These are phyloP conservation scores for Lactarius psammicola DNA, from an alignment of 768 basidiomycete species.

Conservation along the genomic window DNA sequence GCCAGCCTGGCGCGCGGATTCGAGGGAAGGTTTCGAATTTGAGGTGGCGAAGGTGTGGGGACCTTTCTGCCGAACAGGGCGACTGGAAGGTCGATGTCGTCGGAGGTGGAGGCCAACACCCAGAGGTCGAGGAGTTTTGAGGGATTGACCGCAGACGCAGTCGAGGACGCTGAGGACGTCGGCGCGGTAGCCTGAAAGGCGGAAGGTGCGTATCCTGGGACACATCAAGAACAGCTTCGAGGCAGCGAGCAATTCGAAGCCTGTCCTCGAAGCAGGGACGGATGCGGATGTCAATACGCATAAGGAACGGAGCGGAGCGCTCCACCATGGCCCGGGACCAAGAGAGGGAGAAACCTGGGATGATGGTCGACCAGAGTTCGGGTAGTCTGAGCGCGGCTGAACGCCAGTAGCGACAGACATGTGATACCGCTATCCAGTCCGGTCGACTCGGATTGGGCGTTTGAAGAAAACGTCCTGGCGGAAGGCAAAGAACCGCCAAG, in stretches of 20 bases:
- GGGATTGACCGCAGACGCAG: constrained; percentile 12
- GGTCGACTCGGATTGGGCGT: too few relatives aligned
- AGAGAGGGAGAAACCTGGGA: constrained; percentile 6
- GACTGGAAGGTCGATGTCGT: constrained; percentile 7
- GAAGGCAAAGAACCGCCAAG: not conserved
- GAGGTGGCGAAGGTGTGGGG: constrained; percentile 9
- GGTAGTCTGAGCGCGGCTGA: constrained; percentile 18
- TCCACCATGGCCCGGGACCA: constrained; percentile 22
- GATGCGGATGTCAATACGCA: too few relatives aligned
- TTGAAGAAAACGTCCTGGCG: too few relatives aligned
- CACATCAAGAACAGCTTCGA: constrained; percentile 12
- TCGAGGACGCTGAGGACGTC: constrained; percentile 14
- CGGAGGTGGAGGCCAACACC: not conserved
- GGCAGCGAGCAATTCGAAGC: constrained; percentile 17
- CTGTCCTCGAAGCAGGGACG: too few relatives aligned
- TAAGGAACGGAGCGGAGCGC: constrained; percentile 19
- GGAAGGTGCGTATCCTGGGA: constrained; percentile 9
- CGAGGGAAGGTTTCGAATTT: not conserved
- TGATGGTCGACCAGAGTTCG: constrained; percentile 21
- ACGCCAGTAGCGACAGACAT: constrained; percentile 22
- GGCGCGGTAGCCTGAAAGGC: constrained; percentile 10
- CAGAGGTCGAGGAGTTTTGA: constrained; percentile 4
- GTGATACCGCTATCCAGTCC: constrained; percentile 11
- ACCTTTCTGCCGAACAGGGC: constrained; percentile 12
- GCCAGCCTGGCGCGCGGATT: constrained; percentile 18